Base-by-base conservation (phyloP, 441 rosid genomes). In the Dalechampia spathulata region DNA sequence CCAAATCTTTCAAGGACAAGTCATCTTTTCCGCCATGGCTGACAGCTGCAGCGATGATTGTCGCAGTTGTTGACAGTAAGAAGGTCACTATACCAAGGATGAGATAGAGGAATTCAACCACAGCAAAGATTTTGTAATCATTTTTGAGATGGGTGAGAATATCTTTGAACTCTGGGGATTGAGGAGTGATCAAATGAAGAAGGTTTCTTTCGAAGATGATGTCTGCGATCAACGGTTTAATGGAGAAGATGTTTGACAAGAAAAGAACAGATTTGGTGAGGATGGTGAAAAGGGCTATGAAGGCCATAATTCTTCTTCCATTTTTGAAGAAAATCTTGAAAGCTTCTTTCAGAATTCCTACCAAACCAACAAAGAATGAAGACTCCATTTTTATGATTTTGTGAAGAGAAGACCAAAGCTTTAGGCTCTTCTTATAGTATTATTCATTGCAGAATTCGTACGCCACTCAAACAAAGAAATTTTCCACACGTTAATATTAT, bases 1-100 rank as follows among this genome's bases (percentile, higher is more conserved):
- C 25, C 53, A 81, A 52, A 0, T 72, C 67, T 64, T 42, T 65
- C 44, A 71, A 17, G 56, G 68, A 9, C 19, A 67, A 20, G 15
- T 57, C 50, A 2, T 30, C 41, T 11, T 69, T 77, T 6, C 67
- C 72, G 19, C 57, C 55, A 50, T 62, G 55, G 3, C 42, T 47
- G 16, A 69, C 30, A 38, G 83, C 79, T 0, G 85, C 66, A 1
- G 77, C 77, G 0, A 66, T 63, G 57, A 78, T 76, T 6, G 70
- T 66, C 16, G 66, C 52, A 0, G 49, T 25, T 20, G 50, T 6
- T 4, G 65, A 64, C 37, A 77, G 52, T 5, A 77, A 37, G 55
- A 43, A 59, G 37, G 58, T 26, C 16, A 55, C 11, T 7, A 26
- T 43, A 47, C 14, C 7, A 20, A 65, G 11, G 11, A 51, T 21